Evolutionary conservation across 2,329 filamentous ascomycete species (phyloP).

Genomic region (Hypoxylon sp.): DNA sequence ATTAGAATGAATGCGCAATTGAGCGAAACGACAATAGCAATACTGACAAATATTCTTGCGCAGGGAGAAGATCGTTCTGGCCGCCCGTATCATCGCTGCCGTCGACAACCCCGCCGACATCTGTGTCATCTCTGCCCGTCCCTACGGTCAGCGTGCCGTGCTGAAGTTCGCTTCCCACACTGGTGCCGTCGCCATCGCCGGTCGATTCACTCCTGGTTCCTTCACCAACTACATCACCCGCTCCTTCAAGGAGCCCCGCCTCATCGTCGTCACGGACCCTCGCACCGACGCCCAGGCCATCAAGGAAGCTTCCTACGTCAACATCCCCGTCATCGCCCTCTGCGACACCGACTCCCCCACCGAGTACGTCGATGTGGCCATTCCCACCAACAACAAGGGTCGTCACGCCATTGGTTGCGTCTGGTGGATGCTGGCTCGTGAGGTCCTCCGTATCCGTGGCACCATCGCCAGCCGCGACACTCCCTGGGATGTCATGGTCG

Average conservation of each 20-base stretch:
- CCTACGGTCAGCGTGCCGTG: constrained; percentile 98
- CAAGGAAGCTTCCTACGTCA: constrained; percentile 99
- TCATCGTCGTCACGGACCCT: constrained; percentile 99
- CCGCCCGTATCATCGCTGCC: constrained; percentile 97
- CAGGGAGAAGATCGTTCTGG: constrained; percentile 99
- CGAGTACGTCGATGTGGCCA: constrained; percentile 99
- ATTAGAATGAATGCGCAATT: background rate
- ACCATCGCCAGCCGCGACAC: constrained; percentile 95
- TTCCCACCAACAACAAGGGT: constrained; percentile 99
- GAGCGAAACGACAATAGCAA: background rate
- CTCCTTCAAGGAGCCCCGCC: constrained; percentile 99
- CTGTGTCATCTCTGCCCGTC: constrained; percentile 98
- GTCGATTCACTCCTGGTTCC: constrained; percentile 99
- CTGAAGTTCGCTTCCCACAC: constrained; percentile 99
- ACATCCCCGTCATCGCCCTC: constrained; percentile 99
- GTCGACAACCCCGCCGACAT: constrained; percentile 99
- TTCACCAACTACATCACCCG: constrained; percentile 99
- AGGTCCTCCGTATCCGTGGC: constrained; percentile 98
- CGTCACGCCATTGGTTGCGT: constrained; percentile 97
- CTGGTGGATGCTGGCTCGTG: constrained; percentile 99
- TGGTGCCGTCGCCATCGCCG: constrained; percentile 95
- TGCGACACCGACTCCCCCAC: constrained; percentile 99
- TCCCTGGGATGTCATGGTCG: constrained; percentile 99
- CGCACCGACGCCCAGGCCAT: constrained; percentile 99
- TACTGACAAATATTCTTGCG: constrained; percentile 11